A percentile compares a stretch with the other conserved stretches of the same genome.
Evolutionary conservation across 768 basidiomycete species (phyloP).

Genomic region (Agaricus subrufescens): DNA sequence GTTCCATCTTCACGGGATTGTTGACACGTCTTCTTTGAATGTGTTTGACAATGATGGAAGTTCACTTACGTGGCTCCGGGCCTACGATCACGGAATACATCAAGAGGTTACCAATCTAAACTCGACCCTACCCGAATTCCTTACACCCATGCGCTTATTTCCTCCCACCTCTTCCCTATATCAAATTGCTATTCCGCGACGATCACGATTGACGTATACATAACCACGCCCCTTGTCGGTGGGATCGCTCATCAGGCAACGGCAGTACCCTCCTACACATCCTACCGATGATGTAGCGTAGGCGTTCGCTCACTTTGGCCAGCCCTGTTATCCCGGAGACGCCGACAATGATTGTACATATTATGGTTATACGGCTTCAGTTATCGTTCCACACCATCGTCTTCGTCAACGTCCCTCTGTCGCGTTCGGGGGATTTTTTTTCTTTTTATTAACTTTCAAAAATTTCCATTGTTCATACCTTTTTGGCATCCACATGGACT

Average conservation of each 20-base stretch:
- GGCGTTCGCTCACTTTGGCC: too few relatives aligned
- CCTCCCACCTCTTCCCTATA: background rate
- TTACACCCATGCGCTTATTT: background rate
- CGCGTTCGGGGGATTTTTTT: background rate
- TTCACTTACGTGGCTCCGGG: background rate
- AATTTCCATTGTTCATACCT: background rate
- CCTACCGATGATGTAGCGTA: too few relatives aligned
- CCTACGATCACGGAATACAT: background rate
- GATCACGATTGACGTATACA: background rate
- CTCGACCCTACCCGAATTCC: background rate
- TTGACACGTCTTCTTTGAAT: too few relatives aligned
- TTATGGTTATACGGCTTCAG: too few relatives aligned
- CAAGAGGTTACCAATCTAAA: background rate
- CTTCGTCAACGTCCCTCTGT: background rate
- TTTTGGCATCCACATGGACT: conserved; percentile 9
- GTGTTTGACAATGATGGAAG: too few relatives aligned
- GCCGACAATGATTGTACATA: too few relatives aligned
- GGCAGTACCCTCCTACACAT: background rate
- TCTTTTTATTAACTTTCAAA: background rate
- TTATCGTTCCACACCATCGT: too few relatives aligned
- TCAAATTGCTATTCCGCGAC: background rate
- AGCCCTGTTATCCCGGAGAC: too few relatives aligned
- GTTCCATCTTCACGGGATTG: background rate
- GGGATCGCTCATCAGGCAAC: background rate
- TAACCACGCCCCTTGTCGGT: background rate